Conservation (phyloP, 768 basidiomycete species). For the Pleurotus djamor region DNA sequence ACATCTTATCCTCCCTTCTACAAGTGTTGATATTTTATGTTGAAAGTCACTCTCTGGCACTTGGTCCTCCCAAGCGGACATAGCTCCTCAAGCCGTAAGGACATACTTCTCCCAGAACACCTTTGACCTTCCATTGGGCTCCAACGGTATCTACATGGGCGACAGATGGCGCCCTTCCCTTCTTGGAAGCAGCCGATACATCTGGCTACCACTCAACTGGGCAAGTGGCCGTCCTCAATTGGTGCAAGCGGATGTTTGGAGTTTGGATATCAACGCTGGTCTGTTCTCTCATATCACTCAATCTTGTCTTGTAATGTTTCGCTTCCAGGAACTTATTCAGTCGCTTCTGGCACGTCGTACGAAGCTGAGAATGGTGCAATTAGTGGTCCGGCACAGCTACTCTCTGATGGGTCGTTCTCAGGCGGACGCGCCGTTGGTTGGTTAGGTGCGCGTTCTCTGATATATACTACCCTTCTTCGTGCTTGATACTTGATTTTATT, state of each 20-base stretch:
- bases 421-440: constrained; percentile 53
- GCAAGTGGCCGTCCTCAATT: constrained; percentile 52
- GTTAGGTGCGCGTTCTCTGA: constrained; percentile 36
- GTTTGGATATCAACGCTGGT: constrained; percentile 43
- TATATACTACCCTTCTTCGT: too few relatives aligned
- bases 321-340: constrained; percentile 40
- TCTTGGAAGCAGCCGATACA: constrained; percentile 56
- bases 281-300: background rate
- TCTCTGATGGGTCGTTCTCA: constrained; percentile 45
- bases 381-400: constrained; percentile 42
- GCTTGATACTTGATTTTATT: background rate
- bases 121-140: constrained; percentile 48
- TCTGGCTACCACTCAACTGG: constrained; percentile 62
- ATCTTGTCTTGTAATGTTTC: background rate
- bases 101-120: constrained; percentile 66
- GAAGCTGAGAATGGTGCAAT: constrained; percentile 53
- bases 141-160: constrained; percentile 58
- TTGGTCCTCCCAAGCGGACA: constrained; percentile 57
- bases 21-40: too few relatives aligned
- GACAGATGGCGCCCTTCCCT: constrained; percentile 57
- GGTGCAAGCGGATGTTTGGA: constrained; percentile 57
- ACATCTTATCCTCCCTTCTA: too few relatives aligned
- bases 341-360: constrained; percentile 49
- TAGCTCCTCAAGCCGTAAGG: constrained; percentile 45
- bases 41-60: constrained; percentile 54